These are phyloP conservation scores for Secale cereale DNA, from an alignment of 176 grass and related monocot genomes.

Conservation along the genomic window DNA sequence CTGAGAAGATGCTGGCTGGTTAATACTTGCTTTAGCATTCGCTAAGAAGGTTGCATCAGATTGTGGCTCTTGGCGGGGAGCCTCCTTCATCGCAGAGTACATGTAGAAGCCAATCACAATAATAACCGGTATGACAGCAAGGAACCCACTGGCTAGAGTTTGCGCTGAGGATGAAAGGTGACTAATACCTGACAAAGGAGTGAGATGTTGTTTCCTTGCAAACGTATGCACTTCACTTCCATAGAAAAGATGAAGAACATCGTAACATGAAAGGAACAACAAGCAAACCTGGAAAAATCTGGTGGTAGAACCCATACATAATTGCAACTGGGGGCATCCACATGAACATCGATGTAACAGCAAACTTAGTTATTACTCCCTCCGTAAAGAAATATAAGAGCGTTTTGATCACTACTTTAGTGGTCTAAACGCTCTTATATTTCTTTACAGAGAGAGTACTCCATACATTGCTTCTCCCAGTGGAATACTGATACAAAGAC, in stretches of 20 bases:
- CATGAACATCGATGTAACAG: constrained; percentile 75
- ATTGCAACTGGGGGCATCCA: constrained; percentile 70
- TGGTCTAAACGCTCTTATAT: no score
- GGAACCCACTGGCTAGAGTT: constrained; percentile 72
- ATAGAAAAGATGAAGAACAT: constrained; percentile 1
- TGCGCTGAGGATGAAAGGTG: constrained; percentile 60
- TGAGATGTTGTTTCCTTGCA: not conserved
- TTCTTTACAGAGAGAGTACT: no score
- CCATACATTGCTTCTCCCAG: constrained; percentile 48
- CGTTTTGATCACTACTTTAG: no score
- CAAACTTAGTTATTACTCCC: constrained; percentile 80
- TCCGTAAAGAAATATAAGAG: no score
- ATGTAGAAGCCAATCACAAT: constrained; percentile 81
- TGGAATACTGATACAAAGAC: constrained; percentile 15
- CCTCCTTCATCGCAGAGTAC: constrained; percentile 65
- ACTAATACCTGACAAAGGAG: constrained; percentile 34
- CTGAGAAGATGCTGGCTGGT: constrained; percentile 47
- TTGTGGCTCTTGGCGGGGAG: constrained; percentile 41
- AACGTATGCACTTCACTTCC: not conserved
- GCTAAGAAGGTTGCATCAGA: constrained; percentile 84
- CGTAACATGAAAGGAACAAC: not conserved
- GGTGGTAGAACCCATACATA: constrained; percentile 72
- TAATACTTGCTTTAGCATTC: constrained; percentile 75
- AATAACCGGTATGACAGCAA: constrained; percentile 85
- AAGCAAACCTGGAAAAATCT: constrained; percentile 61